Percentiles rank a stretch among this genome's conserved stretches.
Conservation (phyloP, 257 asterid genomes). For the Solanum chilense region DNA sequence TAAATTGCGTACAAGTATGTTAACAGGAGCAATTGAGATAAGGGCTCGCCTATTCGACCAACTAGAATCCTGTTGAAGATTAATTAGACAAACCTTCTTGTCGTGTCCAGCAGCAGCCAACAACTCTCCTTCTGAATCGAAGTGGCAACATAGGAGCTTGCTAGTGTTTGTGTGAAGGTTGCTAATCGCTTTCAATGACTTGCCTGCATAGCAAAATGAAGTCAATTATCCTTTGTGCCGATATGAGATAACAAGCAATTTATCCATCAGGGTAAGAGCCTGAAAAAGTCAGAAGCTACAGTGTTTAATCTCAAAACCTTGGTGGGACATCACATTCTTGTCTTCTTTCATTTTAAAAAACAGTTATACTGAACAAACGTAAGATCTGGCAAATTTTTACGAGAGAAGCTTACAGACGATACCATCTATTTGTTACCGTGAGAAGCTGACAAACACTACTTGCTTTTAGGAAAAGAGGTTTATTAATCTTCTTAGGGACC, state of each 20-base stretch:
- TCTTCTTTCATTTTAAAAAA: not conserved
- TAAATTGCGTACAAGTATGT: not conserved
- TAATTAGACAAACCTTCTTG: slow-evolving; percentile 24
- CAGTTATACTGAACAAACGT: not conserved
- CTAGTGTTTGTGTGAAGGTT: slow-evolving; percentile 14
- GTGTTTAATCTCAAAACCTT: not conserved
- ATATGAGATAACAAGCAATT: not conserved
- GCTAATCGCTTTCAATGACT: slow-evolving; percentile 11
- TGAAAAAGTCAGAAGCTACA: not conserved
- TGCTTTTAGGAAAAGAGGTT: not conserved
- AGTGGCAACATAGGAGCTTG: slow-evolving; percentile 41
- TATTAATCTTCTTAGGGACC: not conserved
- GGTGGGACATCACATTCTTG: not conserved
- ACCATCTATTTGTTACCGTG: not conserved
- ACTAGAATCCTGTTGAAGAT: not conserved
- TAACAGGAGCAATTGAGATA: not conserved
- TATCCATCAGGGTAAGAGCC: not conserved
- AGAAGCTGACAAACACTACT: not conserved
- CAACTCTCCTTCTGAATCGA: slow-evolving; percentile 24
- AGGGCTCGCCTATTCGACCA: not conserved
- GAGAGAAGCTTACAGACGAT: not conserved
- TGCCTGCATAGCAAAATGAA: slow-evolving; percentile 9
- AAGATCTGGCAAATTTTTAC: not conserved
- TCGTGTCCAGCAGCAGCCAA: slow-evolving; percentile 49
- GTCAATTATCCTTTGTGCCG: not conserved